These are phyloP conservation scores for Pichia deserticola DNA, from an alignment of 805 yeast species.

Conservation along the genomic window DNA sequence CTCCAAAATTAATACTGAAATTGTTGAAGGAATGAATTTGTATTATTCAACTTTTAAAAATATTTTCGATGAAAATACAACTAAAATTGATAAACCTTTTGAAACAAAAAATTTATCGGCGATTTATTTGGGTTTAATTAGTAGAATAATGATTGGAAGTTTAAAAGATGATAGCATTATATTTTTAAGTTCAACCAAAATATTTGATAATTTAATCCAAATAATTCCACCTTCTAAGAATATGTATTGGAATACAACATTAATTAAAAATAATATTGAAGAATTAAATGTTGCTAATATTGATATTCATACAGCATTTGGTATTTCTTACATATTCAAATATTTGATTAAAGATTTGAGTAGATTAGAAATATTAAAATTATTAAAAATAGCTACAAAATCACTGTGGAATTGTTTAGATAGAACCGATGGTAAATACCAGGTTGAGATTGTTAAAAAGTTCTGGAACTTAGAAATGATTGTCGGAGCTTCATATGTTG, in stretches of 20 bases:
- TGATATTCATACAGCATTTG: conserved; percentile 33
- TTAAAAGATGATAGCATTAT: conserved; percentile 14
- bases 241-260: conserved; percentile 25
- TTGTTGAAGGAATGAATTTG: conserved; percentile 10
- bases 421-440: conserved; percentile 45
- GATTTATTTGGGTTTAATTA: conserved; percentile 28
- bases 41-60: conserved; percentile 12
- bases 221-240: conserved; percentile 36
- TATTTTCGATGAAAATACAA: not conserved
- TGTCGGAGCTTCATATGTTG: conserved; percentile 49
- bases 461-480: conserved; percentile 55
- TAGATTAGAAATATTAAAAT: conserved; percentile 28
- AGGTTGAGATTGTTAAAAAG: conserved; percentile 62
- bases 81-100: conserved; percentile 28
- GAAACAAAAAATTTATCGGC: conserved; percentile 37
- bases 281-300: conserved; percentile 10
- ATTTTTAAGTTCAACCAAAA: conserved; percentile 28
- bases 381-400: conserved; percentile 35
- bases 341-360: conserved; percentile 27
- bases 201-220: conserved; percentile 33
- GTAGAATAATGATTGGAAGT: conserved; percentile 16
- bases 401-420: conserved; percentile 50
- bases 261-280: conserved; percentile 24
- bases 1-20: conserved; percentile 7
- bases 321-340: conserved; percentile 35